phyloP scores from a whole-genome alignment of 768 basidiomycete genomes.

The Chalciporus pseudorubinellus region DNA sequence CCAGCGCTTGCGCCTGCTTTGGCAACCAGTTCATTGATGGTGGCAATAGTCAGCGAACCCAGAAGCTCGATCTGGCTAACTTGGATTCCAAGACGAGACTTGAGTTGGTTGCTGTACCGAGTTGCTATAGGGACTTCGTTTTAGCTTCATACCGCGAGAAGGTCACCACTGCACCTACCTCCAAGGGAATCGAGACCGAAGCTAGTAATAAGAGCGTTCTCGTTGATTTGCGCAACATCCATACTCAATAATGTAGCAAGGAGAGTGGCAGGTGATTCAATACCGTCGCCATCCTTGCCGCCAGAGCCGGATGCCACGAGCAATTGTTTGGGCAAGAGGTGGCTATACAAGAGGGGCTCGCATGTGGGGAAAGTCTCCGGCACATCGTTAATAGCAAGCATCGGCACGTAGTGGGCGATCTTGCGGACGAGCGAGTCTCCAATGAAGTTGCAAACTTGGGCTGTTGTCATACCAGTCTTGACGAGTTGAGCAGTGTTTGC shows the following conservation, averaged over 20 bases:
- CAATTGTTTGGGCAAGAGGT: constrained; percentile 22
- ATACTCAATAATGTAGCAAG: constrained; percentile 25
- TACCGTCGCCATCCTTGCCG: constrained; percentile 7
- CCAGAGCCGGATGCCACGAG: constrained; percentile 14
- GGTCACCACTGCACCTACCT: background rate
- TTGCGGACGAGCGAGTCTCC: constrained; percentile 30
- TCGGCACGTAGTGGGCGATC: constrained; percentile 31
- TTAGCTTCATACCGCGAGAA: too few species aligned
- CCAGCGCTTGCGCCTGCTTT: constrained; percentile 15
- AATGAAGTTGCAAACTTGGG: constrained; percentile 32
- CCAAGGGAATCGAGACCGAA: constrained; percentile 26
- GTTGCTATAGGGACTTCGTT: constrained; percentile 11
- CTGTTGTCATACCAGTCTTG: constrained; percentile 33
- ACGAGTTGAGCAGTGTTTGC: constrained; percentile 29
- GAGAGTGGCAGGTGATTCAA: constrained; percentile 25
- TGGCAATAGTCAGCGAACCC: constrained; percentile 23
- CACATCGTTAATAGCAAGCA: constrained; percentile 24
- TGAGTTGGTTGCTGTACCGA: constrained; percentile 31
- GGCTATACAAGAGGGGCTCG: constrained; percentile 28
- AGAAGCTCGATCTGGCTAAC: constrained; percentile 25
- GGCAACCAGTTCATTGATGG: constrained; percentile 25
- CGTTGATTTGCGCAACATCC: constrained; percentile 28
- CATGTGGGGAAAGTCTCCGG: constrained; percentile 26
- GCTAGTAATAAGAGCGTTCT: constrained; percentile 30
- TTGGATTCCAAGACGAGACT: constrained; percentile 26